A percentile compares a stretch with the other conserved stretches of the same genome.
phyloP scores from a whole-genome alignment of 1,284 basidiomycete species.

The Ganoderma boninense region DNA sequence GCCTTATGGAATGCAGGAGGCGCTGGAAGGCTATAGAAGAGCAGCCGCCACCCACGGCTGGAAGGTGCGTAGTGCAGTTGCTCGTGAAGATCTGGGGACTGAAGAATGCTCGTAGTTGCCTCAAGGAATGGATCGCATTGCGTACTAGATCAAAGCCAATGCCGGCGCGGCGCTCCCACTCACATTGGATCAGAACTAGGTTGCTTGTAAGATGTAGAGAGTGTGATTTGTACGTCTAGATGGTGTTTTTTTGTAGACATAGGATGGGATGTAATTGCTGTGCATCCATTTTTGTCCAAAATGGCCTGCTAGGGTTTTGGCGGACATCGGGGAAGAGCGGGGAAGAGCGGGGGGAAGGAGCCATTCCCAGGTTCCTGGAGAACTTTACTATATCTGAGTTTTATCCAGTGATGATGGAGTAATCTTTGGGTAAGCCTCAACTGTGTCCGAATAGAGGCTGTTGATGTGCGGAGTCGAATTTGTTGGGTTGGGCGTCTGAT shows the following conservation, averaged over 20 bases:
- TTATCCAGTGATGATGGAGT: background rate
- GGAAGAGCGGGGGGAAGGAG: too few species aligned
- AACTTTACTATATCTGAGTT: too few species aligned
- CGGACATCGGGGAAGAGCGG: too few species aligned
- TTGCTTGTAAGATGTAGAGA: background rate
- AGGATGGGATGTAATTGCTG: background rate
- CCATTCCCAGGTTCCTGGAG: too few species aligned
- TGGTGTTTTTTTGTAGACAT: background rate
- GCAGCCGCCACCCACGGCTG: conserved; percentile 66
- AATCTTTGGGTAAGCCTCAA: background rate
- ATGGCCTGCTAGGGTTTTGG: too few species aligned
- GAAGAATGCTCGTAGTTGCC: conserved; percentile 16
- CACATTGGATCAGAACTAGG: background rate
- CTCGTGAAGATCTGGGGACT: background rate
- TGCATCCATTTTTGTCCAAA: too few species aligned
- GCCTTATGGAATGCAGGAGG: conserved; percentile 59
- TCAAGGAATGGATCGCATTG: conserved; percentile 27
- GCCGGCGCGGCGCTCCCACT: background rate
- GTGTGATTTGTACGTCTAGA: background rate
- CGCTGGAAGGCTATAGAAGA: conserved; percentile 62
- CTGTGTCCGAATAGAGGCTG: background rate
- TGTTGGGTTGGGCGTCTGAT: background rate
- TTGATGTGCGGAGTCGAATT: conserved; percentile 5
- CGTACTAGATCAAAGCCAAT: background rate
- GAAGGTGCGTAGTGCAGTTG: conserved; percentile 48